Conservation (phyloP, 2,329 filamentous ascomycete genomes). For the Aspergillus amoenus region DNA sequence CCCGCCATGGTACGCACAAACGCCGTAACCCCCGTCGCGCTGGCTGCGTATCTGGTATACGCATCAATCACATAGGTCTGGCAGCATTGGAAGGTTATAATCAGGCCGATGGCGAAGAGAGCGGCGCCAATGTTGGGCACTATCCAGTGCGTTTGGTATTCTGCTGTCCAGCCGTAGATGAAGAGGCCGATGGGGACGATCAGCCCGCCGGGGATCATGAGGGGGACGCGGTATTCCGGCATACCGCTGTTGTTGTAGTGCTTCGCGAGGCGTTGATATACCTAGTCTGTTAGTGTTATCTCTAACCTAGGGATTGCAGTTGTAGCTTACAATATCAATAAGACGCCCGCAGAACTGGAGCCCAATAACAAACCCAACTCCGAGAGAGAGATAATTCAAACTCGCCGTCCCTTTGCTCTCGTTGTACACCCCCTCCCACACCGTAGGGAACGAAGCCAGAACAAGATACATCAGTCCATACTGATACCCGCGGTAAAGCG, state of each 20-base stretch:
- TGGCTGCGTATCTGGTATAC: slow-evolving; percentile 34
- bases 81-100: slow-evolving; percentile 35
- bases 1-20: slow-evolving; percentile 31
- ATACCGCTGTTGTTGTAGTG: slow-evolving; percentile 41
- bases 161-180: slow-evolving; percentile 58
- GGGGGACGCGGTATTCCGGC: slow-evolving; percentile 63
- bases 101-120: slow-evolving; percentile 47
- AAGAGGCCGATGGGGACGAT: slow-evolving; percentile 55
- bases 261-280: slow-evolving; percentile 46
- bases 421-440: slow-evolving; percentile 58
- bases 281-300: slow-evolving; percentile 13
- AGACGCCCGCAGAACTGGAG: slow-evolving; percentile 39
- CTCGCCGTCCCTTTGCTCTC: slow-evolving; percentile 57
- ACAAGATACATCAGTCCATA: slow-evolving; percentile 50
- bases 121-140: slow-evolving; percentile 52
- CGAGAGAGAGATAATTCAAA: slow-evolving; percentile 63
- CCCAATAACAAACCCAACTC: slow-evolving; percentile 60
- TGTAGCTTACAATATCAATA: slow-evolving; percentile 7
- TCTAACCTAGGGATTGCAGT: too few relatives aligned
- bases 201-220: slow-evolving; percentile 54
- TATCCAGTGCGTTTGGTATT: slow-evolving; percentile 53
- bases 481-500: slow-evolving; percentile 56
- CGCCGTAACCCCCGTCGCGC: slow-evolving; percentile 27
- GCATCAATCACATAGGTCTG: slow-evolving; percentile 38
- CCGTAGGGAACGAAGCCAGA: slow-evolving; percentile 48